Evolutionary conservation across 441 rosid genomes (phyloP), one percentile per base, ranked within the genome.

Genomic region (Gossypium laxum): DNA sequence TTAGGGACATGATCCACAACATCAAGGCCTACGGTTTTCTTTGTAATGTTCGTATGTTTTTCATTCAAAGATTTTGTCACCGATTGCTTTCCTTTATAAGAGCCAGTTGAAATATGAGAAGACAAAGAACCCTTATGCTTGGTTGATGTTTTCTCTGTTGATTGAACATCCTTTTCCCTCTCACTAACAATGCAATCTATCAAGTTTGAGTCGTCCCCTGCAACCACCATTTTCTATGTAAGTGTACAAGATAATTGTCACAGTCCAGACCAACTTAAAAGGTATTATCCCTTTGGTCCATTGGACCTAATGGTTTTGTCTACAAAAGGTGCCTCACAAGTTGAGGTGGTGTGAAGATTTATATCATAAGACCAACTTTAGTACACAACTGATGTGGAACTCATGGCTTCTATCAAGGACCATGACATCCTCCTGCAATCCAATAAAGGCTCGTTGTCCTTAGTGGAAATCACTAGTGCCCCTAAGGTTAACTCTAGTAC

Each of bases 61-160:
- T 10, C 60, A 45, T 34, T 51, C 74, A 28, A 45, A 62, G 78
- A 76, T 51, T 64, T 45, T 19, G 38, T 48, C 45, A 56, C 22
- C 12, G 2, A 38, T 34, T 34, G 43, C 45, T 38, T 8, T 38
- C 45, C 45, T 6, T 77, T 63, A 10, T 60, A 56, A 56, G 48
- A 52, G 59, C 73, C 69, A 63, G 77, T 38, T 70, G 81, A 79
- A 68, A 59, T 19, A 52, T 10, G 69, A 60, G 76, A 72, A 72
- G 75, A 56, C 34, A 69, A 67, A 12, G 78, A 69, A 32, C 55
- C 61, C 58, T 60, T 1, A 43, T 24, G 34, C 6, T 67, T 41
- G 52, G 24, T 3, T 21, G 77, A 63, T 63, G 70, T 59, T 48
- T 48, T 58, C 19, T 18, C 69, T 62, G 32, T 66, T 50, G 59